These are phyloP conservation scores for Corylus avellana DNA, from an alignment of 306 rosid genomes.

Conservation along the genomic window DNA sequence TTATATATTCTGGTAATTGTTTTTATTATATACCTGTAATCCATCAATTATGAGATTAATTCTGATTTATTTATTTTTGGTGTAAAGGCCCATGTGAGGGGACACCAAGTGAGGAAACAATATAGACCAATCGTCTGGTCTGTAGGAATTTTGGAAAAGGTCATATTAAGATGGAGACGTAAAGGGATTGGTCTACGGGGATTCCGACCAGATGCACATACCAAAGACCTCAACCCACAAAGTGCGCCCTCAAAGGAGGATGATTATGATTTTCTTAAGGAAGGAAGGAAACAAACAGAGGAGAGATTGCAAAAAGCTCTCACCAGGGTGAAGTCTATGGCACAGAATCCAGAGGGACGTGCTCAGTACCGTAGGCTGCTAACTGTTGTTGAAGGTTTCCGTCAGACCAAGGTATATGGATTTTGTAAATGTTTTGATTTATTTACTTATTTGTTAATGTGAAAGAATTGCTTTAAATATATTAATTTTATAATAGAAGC, in stretches of 20 bases:
- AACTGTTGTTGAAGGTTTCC: conserved; percentile 75
- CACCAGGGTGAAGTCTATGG: conserved; percentile 91
- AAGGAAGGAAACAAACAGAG: conserved; percentile 84
- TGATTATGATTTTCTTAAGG: conserved; percentile 81
- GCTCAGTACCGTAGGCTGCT: conserved; percentile 88
- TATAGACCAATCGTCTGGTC: conserved; percentile 76
- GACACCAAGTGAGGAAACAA: conserved; percentile 89
- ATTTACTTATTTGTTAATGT: background rate
- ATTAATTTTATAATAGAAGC: background rate
- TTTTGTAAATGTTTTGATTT: background rate
- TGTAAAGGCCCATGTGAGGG: conserved; percentile 88
- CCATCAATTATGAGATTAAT: conserved; percentile 1
- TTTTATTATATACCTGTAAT: background rate
- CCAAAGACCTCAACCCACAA: conserved; percentile 42
- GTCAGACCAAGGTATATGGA: conserved; percentile 70
- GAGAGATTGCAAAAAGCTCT: conserved; percentile 88
- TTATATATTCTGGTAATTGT: background rate
- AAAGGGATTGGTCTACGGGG: conserved; percentile 91
- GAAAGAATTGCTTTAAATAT: background rate
- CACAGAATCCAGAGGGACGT: conserved; percentile 89
- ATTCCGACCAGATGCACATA: conserved; percentile 54
- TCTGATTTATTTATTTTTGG: conserved; percentile 41
- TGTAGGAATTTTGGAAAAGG: conserved; percentile 83
- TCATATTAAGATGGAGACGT: conserved; percentile 92
- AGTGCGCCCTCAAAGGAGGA: conserved; percentile 50